phyloP scores from a whole-genome alignment of 306 rosid species.

The Abrus pulchellus region DNA sequence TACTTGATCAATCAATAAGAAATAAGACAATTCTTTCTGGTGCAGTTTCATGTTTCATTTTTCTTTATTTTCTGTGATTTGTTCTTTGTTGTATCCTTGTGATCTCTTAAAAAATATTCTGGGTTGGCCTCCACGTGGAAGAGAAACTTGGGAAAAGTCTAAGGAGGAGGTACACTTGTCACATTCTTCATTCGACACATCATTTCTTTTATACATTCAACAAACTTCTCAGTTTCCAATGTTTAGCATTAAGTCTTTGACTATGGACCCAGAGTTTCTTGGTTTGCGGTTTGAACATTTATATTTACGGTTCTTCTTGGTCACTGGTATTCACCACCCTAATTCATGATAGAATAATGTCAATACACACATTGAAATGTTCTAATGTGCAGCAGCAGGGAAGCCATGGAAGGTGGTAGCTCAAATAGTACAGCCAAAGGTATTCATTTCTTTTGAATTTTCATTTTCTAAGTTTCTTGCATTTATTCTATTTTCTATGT shows the following conservation, averaged over 20 bases:
- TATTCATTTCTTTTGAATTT: conserved; percentile 4
- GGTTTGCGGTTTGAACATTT: conserved; percentile 16
- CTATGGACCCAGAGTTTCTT: conserved; percentile 1
- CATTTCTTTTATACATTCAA: not conserved
- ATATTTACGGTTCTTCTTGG: not conserved
- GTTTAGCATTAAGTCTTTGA: conserved; percentile 15
- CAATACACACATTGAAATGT: conserved; percentile 14
- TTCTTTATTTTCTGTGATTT: not conserved
- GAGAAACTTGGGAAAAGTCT: not conserved
- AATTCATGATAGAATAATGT: not conserved
- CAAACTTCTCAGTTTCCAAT: not conserved
- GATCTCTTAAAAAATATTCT: conserved; percentile 21
- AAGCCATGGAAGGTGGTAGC: conserved; percentile 55
- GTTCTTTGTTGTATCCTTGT: not conserved
- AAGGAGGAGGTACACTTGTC: conserved; percentile 1
- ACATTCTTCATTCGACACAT: not conserved
- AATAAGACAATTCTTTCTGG: not conserved
- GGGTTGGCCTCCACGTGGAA: not conserved
- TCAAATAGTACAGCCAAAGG: conserved; percentile 43
- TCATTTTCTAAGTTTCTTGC: not conserved
- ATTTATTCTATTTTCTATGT: too few species aligned
- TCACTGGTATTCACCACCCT: not conserved
- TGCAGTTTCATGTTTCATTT: conserved; percentile 3
- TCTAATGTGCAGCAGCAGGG: conserved; percentile 35
- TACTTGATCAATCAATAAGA: not conserved